Conservation (phyloP, 2,329 filamentous ascomycete species). For the Apiospora aurea region DNA sequence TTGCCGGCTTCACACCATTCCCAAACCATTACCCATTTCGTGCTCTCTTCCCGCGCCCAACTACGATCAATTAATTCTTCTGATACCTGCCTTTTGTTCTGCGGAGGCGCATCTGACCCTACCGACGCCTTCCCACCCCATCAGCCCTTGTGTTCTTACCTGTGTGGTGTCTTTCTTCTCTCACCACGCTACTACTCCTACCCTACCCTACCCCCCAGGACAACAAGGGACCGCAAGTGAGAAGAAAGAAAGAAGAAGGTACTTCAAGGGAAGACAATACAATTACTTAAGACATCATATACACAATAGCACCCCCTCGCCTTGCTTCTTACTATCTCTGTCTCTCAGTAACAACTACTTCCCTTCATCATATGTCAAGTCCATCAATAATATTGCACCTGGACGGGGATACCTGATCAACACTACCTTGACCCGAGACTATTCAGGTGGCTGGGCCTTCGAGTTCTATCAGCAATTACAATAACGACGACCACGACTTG, state of each 20-base stretch:
- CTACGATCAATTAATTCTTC: constrained; percentile 4
- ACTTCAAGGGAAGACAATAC: constrained; percentile 13
- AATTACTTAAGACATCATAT: constrained; percentile 19
- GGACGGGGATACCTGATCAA: constrained; percentile 14
- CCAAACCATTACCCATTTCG: constrained; percentile 10
- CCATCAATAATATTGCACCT: not conserved
- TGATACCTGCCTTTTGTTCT: not conserved
- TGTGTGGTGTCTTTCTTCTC: not conserved
- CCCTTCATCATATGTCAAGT: constrained; percentile 22
- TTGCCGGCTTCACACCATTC: constrained; percentile 9
- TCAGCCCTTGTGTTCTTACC: not conserved
- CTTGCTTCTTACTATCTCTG: constrained; percentile 22
- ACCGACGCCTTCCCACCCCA: not conserved
- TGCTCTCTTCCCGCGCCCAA: constrained; percentile 14
- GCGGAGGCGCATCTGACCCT: not conserved
- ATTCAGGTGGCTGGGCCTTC: not conserved
- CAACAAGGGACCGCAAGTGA: constrained; percentile 11
- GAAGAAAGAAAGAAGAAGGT: constrained; percentile 8
- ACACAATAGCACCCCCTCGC: constrained; percentile 16
- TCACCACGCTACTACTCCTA: not conserved
- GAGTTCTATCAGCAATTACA: not conserved
- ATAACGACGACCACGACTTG: not conserved
- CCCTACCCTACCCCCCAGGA: not conserved
- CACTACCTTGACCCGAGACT: not conserved
- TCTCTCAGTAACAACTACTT: constrained; percentile 21